Percentiles rank a stretch among this genome's conserved stretches.
phyloP scores from a whole-genome alignment of 2,329 filamentous ascomycete genomes.

The Zymoseptoria brevis region DNA sequence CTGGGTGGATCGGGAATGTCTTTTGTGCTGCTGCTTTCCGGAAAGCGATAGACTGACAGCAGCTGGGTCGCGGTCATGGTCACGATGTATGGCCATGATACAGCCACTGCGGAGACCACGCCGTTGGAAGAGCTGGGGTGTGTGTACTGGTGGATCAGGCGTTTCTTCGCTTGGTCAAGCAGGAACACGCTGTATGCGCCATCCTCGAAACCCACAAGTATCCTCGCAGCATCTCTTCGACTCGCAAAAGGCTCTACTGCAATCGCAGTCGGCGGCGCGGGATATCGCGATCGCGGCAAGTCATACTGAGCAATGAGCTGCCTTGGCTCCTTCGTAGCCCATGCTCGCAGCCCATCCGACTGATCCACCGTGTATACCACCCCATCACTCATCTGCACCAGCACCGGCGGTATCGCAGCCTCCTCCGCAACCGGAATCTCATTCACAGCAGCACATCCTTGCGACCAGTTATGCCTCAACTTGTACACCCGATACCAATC shows the following conservation, averaged over 20 bases:
- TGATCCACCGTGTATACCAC: slow-evolving; percentile 70
- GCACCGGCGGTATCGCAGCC: slow-evolving; percentile 49
- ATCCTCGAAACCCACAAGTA: slow-evolving; percentile 63
- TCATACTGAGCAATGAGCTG: slow-evolving; percentile 49
- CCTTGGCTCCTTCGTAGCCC: slow-evolving; percentile 57
- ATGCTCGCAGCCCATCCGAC: slow-evolving; percentile 63
- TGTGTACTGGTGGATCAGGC: slow-evolving; percentile 46
- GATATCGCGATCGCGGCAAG: slow-evolving; percentile 13
- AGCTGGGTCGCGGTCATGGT: slow-evolving; percentile 68
- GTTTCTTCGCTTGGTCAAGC: slow-evolving; percentile 41
- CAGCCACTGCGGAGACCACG: slow-evolving; percentile 61
- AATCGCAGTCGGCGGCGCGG: slow-evolving; percentile 51
- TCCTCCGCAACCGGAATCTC: slow-evolving; percentile 59
- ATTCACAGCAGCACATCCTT: slow-evolving; percentile 69
- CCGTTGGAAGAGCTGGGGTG: slow-evolving; percentile 56
- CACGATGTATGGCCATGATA: slow-evolving; percentile 66
- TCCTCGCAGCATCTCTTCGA: slow-evolving; percentile 25
- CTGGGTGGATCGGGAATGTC: slow-evolving; percentile 38
- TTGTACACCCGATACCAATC: slow-evolving; percentile 89
- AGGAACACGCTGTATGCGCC: slow-evolving; percentile 65
- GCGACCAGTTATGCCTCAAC: slow-evolving; percentile 83
- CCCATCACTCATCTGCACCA: slow-evolving; percentile 71
- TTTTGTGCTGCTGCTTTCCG: neutral
- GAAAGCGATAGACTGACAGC: slow-evolving; percentile 59
- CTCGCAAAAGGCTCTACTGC: slow-evolving; percentile 48